Evolutionary conservation across 805 yeast species (phyloP).

Genomic region (Ogataea sp.): DNA sequence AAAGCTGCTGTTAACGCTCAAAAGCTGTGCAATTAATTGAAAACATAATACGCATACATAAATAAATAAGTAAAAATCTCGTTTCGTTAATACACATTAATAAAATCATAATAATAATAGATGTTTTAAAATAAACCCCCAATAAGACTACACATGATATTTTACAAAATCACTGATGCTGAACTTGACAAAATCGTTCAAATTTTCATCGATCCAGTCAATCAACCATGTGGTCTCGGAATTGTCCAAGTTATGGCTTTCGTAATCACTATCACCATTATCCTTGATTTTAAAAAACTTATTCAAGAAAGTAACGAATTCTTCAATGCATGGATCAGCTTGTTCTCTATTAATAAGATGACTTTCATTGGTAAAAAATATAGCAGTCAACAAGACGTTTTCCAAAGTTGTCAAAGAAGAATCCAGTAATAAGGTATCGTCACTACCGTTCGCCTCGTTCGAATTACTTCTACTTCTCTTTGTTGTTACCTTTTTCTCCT

Average conservation of each 20-base stretch:
- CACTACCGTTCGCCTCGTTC: too few relatives aligned
- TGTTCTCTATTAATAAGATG: constrained; percentile 14
- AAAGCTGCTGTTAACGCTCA: not conserved
- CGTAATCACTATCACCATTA: not conserved
- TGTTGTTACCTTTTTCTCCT: not conserved
- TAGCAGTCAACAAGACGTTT: constrained; percentile 1
- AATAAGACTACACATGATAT: constrained; percentile 13
- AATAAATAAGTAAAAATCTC: too few relatives aligned
- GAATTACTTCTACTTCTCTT: too few relatives aligned
- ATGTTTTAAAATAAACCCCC: not conserved
- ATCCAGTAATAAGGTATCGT: too few relatives aligned
- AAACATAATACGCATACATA: too few relatives aligned
- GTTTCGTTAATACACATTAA: too few relatives aligned
- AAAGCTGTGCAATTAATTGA: too few relatives aligned
- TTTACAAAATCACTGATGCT: constrained; percentile 24
- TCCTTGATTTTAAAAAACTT: not conserved
- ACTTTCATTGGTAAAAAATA: constrained; percentile 3
- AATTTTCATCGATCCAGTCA: constrained; percentile 14
- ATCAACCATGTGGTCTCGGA: not conserved
- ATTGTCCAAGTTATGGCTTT: too few relatives aligned
- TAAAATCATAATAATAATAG: not conserved
- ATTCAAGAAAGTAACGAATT: constrained; percentile 22
- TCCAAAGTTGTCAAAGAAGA: not conserved
- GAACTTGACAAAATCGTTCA: constrained; percentile 23
- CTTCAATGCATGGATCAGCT: constrained; percentile 5